Conservation (phyloP, 2,329 filamentous ascomycete genomes). For the Tolypocladium capitatum region DNA sequence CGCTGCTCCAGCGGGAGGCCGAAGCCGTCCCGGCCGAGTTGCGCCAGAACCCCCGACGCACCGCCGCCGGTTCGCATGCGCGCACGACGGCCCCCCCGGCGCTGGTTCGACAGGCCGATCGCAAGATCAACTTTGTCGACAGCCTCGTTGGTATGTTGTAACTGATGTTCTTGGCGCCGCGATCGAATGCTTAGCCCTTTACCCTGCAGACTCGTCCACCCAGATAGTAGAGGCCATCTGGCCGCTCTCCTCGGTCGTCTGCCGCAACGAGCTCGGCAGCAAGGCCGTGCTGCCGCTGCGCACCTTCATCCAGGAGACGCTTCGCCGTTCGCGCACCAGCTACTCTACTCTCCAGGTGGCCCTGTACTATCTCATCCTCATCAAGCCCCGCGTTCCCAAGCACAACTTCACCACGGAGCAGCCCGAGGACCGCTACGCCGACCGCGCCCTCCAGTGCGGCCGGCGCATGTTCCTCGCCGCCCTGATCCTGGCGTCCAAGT, state of each 20-base stretch:
- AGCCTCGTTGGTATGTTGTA: slow-evolving; percentile 84
- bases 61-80: slow-evolving; percentile 37
- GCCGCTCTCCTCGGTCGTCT: slow-evolving; percentile 74
- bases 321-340: slow-evolving; percentile 87
- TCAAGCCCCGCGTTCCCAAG: slow-evolving; percentile 77
- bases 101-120: slow-evolving; percentile 75
- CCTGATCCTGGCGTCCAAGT: slow-evolving; percentile 92
- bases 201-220: slow-evolving; percentile 71
- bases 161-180: slow-evolving; percentile 7
- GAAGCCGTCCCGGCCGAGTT: slow-evolving; percentile 44
- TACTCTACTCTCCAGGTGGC: slow-evolving; percentile 97
- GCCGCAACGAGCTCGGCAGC: slow-evolving; percentile 56
- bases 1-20: slow-evolving; percentile 15
- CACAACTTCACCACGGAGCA: slow-evolving; percentile 82
- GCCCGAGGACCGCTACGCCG: slow-evolving; percentile 54
- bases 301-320: slow-evolving; percentile 94
- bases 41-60: slow-evolving; percentile 51
- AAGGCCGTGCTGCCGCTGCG: slow-evolving; percentile 78
- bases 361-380: slow-evolving; percentile 87
- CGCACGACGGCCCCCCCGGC: slow-evolving; percentile 54
- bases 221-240: slow-evolving; percentile 97
- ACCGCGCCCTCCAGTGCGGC: slow-evolving; percentile 84
- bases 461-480: slow-evolving; percentile 95
- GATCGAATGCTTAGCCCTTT: slow-evolving; percentile 19
- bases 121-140: slow-evolving; percentile 91